phyloP scores from a whole-genome alignment of 2,329 filamentous ascomycete genomes.

The Neopestalotiopsis clavispora region DNA sequence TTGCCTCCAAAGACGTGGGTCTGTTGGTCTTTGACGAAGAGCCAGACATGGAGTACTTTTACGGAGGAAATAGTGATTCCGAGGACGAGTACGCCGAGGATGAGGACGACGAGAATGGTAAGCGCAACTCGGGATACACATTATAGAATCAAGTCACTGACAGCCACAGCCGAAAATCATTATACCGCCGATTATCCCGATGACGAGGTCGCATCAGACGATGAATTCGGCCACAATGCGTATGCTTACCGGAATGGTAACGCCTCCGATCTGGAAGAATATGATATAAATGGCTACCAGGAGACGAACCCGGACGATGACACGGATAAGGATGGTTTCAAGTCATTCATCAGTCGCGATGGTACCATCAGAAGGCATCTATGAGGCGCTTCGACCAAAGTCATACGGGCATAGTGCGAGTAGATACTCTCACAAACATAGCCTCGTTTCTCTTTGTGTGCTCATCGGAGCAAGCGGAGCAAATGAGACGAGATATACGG shows the following conservation, averaged over 20 bases:
- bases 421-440: too few species aligned
- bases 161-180: constrained; percentile 69
- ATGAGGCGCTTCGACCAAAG: constrained; percentile 15
- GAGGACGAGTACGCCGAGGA: constrained; percentile 62
- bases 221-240: constrained; percentile 62
- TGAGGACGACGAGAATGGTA: constrained; percentile 71
- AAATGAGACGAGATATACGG: too few species aligned
- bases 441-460: too few species aligned
- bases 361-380: constrained; percentile 38
- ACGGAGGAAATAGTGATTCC: constrained; percentile 64
- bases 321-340: constrained; percentile 27
- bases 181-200: constrained; percentile 83
- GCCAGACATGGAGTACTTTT: constrained; percentile 65
- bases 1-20: constrained; percentile 57
- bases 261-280: constrained; percentile 61
- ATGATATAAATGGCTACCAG: constrained; percentile 45
- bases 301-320: constrained; percentile 40
- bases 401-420: too few species aligned
- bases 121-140: constrained; percentile 22
- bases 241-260: constrained; percentile 60
- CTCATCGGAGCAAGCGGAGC: too few species aligned
- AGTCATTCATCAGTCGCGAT: constrained; percentile 43
- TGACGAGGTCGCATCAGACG: constrained; percentile 76
- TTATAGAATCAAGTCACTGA: constrained; percentile 4
- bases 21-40: constrained; percentile 62